These are phyloP conservation scores for Aspergillus sp. DNA, from an alignment of 2,329 filamentous ascomycete genomes.

Conservation along the genomic window DNA sequence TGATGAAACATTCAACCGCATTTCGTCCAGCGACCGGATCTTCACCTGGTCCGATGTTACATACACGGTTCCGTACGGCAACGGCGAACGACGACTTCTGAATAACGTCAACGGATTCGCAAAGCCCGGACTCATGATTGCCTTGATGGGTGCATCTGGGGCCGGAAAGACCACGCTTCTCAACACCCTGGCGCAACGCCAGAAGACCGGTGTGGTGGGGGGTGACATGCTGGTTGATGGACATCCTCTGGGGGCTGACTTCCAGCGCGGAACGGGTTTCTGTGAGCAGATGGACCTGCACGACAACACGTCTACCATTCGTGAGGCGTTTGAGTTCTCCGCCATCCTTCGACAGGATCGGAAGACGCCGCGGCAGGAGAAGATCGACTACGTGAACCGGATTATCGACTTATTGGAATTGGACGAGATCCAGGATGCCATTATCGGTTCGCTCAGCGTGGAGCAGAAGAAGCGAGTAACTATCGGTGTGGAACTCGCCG, in stretches of 20 bases:
- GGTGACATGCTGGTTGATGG: slow-evolving; percentile 68
- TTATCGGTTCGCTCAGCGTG: slow-evolving; percentile 57
- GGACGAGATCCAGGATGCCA: slow-evolving; percentile 57
- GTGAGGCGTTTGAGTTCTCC: slow-evolving; percentile 62
- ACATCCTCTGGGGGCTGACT: slow-evolving; percentile 51
- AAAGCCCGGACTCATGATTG: slow-evolving; percentile 71
- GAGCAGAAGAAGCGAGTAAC: slow-evolving; percentile 65
- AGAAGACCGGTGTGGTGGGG: slow-evolving; percentile 55
- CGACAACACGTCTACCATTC: slow-evolving; percentile 57
- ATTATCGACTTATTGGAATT: slow-evolving; percentile 60
- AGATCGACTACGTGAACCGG: slow-evolving; percentile 58
- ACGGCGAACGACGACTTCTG: slow-evolving; percentile 53
- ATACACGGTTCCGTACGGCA: slow-evolving; percentile 64
- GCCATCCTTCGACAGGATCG: slow-evolving; percentile 56
- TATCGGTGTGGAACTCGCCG: slow-evolving; percentile 65
- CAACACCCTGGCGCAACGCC: slow-evolving; percentile 67
- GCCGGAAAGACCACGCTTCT: slow-evolving; percentile 79
- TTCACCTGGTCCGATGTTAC: slow-evolving; percentile 66
- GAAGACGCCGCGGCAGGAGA: slow-evolving; percentile 48
- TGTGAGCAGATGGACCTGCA: slow-evolving; percentile 67
- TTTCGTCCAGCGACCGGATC: slow-evolving; percentile 53
- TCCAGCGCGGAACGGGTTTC: slow-evolving; percentile 63
- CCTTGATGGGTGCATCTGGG: slow-evolving; percentile 71
- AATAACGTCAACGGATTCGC: slow-evolving; percentile 68
- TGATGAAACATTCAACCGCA: slow-evolving; percentile 29